A percentile compares a stretch with the other conserved stretches of the same genome.
Evolutionary conservation across 1,284 basidiomycete species (phyloP).

Genomic region (Cryptococcus sp.): DNA sequence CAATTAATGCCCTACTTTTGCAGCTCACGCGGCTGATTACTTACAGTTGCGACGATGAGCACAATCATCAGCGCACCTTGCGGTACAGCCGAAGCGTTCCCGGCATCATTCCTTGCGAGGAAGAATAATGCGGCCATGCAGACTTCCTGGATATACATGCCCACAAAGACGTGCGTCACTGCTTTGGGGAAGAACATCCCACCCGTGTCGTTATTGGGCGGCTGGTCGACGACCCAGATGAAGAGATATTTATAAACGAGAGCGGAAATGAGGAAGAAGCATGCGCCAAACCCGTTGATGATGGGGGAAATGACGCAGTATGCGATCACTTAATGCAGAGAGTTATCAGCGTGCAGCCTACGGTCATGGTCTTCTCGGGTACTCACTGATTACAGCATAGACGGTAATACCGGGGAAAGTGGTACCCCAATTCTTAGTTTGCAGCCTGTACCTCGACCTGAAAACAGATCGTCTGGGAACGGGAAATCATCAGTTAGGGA

Average conservation of each 20-base stretch:
- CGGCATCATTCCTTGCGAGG: conserved; percentile 64
- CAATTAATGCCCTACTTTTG: conserved; percentile 1
- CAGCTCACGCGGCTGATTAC: conserved; percentile 31
- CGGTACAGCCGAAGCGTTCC: conserved; percentile 62
- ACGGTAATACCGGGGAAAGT: conserved; percentile 71
- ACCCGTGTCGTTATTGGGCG: conserved; percentile 75
- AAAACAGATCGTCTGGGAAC: conserved; percentile 56
- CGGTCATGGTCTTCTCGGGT: conserved; percentile 15
- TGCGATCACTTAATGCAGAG: conserved; percentile 60
- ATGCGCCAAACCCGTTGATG: conserved; percentile 84
- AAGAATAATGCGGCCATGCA: conserved; percentile 87
- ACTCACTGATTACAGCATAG: conserved; percentile 73
- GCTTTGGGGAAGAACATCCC: conserved; percentile 96
- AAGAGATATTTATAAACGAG: conserved; percentile 86
- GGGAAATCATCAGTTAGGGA: conserved; percentile 1
- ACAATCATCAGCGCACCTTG: conserved; percentile 81
- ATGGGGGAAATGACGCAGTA: conserved; percentile 93
- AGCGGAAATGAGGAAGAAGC: conserved; percentile 82
- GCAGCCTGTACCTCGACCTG: conserved; percentile 50
- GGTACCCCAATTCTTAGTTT: conserved; percentile 69
- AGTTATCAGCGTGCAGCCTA: neutral
- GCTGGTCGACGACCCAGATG: conserved; percentile 74
- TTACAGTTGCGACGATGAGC: conserved; percentile 74
- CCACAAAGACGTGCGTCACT: conserved; percentile 89
- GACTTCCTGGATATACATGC: conserved; percentile 78